These are phyloP conservation scores for Zizania palustris DNA, from an alignment of 202 grass and related monocot genomes.

Conservation along the genomic window DNA sequence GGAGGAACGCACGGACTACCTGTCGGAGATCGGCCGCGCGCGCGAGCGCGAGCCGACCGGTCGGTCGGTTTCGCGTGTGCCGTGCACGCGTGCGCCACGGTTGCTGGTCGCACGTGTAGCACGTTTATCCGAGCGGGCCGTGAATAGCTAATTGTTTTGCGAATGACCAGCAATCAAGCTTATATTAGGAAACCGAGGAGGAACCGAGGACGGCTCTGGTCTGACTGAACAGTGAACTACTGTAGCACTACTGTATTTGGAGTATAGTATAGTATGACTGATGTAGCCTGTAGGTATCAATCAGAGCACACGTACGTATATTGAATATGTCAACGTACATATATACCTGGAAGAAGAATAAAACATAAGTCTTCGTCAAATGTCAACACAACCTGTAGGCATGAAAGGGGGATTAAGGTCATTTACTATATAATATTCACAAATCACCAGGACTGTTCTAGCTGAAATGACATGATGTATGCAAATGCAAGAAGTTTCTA, in stretches of 20 bases:
- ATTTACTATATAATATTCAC: too few relatives aligned
- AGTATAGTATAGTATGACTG: too few relatives aligned
- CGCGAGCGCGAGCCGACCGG: too few relatives aligned
- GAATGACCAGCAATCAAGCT: background rate
- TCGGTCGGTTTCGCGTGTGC: background rate
- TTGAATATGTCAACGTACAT: conserved; percentile 14
- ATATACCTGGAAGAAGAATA: background rate
- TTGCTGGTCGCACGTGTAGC: conserved; percentile 42
- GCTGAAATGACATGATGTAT: too few relatives aligned
- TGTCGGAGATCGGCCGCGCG: background rate
- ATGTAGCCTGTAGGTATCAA: too few relatives aligned
- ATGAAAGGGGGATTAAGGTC: too few relatives aligned
- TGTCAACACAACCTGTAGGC: background rate
- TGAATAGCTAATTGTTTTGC: background rate
- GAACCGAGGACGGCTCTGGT: too few relatives aligned
- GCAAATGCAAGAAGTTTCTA: too few relatives aligned
- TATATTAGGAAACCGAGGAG: conserved; percentile 1
- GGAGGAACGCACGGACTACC: background rate
- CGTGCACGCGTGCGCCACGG: background rate
- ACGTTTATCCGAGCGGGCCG: conserved; percentile 6
- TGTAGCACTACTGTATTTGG: background rate
- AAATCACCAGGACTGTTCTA: too few relatives aligned
- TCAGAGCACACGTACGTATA: too few relatives aligned
- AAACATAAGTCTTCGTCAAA: background rate
- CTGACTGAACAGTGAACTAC: background rate